Evolutionary conservation across 768 basidiomycete species (phyloP), one percentile per base, ranked within the genome.

Genomic region (Agaricus blazei): DNA sequence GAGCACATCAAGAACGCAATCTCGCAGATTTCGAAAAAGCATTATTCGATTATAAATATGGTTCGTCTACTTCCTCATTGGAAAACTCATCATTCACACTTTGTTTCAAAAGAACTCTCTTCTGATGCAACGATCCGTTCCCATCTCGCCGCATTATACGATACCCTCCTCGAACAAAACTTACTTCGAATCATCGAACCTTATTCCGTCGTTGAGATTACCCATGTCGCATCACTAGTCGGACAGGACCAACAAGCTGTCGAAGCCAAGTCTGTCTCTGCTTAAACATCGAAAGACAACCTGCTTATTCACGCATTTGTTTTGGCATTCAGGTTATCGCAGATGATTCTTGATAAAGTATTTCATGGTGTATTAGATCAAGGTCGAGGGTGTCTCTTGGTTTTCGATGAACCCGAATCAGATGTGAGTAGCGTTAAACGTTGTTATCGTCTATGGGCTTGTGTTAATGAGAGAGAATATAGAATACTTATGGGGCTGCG

Each of bases 281-380:
- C 19, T 19, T 19, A 19, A 19, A 19, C 19, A 19, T 19, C 19
- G 19, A 19, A 19, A 19, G 19, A 19, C 19, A 19, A 19, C 19
- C 19, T 19, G 19, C 19, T 9, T 6, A 26, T 49, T 48, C 42
- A 26, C n/a, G 23, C 37, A 34, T 23, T 11, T 8, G 5, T 38
- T n/a, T 12, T 50, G 11, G 4, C 11, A 28, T 40, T 19, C 31
- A 96, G 95, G 67, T 73, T 98, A 27, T 93, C 90, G 29, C 96
- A 99, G 67, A 98, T 99, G 96, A 99, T 98, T 59, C 75, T 98
- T 37, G 96, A 98, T 72, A 95, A 95, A 62, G 84, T 95, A 1
- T 82, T 98, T 59, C 82, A 92, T 59, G 96, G 96, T 4, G 94
- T 99, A 1, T 78, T 99, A n/a, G 96, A 98, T 67, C 96, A 98